Percentiles rank a stretch among this genome's conserved stretches.
phyloP scores from a whole-genome alignment of 2,329 filamentous ascomycete species.

The Helicocarpus griseus region DNA sequence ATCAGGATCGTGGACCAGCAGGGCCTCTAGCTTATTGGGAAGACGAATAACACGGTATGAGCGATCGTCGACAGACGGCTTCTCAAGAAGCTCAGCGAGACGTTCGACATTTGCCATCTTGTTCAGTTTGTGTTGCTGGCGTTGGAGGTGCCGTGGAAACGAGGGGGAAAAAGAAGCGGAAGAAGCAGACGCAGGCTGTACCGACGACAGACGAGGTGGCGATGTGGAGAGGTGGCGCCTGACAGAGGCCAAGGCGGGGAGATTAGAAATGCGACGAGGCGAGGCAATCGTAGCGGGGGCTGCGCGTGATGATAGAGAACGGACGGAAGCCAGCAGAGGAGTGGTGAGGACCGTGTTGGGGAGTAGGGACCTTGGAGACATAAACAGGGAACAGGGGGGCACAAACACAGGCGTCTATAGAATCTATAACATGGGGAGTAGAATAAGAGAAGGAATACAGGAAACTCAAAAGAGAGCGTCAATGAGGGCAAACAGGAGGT shows the following conservation, averaged over 20 bases:
- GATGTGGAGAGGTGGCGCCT: background rate
- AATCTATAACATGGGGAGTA: background rate
- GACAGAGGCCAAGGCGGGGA: background rate
- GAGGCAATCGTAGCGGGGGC: background rate
- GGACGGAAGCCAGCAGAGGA: background rate
- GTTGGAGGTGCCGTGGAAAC: background rate
- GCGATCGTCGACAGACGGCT: conserved; percentile 74
- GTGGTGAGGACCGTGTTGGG: conserved; percentile 2
- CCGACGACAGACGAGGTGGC: background rate
- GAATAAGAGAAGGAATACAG: background rate
- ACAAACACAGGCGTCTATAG: background rate
- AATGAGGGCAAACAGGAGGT: background rate
- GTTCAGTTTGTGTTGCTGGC: conserved; percentile 17
- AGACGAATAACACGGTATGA: conserved; percentile 80
- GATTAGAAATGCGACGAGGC: background rate
- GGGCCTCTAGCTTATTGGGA: conserved; percentile 76
- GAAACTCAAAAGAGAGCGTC: no score
- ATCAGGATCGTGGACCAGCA: conserved; percentile 86
- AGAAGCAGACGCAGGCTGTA: background rate
- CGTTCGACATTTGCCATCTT: conserved; percentile 29
- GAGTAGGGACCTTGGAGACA: conserved; percentile 12
- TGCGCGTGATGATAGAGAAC: background rate
- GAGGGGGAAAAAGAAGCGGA: background rate
- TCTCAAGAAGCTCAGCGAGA: conserved; percentile 66
- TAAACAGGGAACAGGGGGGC: conserved; percentile 5